Evolutionary conservation across 1,284 basidiomycete species (phyloP).

Genomic region (Cutaneotrichosporon daszewskae): DNA sequence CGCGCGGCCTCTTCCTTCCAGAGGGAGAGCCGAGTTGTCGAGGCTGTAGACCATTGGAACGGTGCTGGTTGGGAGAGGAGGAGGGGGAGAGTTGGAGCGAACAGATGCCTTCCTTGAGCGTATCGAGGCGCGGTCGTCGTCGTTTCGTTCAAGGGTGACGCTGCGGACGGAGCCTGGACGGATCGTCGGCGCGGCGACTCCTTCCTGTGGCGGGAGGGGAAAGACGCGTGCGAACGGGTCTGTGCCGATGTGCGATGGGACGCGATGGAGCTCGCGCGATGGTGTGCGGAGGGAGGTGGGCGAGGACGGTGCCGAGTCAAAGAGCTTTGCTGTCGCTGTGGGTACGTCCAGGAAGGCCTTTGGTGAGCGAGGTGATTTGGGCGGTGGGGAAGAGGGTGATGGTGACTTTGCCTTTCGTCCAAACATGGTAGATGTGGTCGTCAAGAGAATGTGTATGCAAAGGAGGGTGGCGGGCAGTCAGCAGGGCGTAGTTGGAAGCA

Average conservation of each 20-base stretch:
- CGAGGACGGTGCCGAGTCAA: background rate
- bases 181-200: slow-evolving; percentile 4
- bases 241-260: no score
- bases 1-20: background rate
- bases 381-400: no score
- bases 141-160: slow-evolving; percentile 5
- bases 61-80: background rate
- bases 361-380: no score
- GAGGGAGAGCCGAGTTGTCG: background rate
- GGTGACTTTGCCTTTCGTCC: no score
- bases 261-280: background rate
- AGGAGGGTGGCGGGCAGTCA: no score
- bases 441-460: no score
- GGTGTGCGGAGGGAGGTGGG: background rate
- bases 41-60: background rate
- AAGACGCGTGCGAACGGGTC: slow-evolving; percentile 8
- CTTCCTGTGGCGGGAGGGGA: slow-evolving; percentile 2
- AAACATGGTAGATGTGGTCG: no score
- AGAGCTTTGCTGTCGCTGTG: background rate
- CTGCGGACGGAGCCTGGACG: slow-evolving; percentile 15
- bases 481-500: no score
- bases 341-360: slow-evolving; percentile 3
- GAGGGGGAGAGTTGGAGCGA: background rate
- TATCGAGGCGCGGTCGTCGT: slow-evolving; percentile 13
- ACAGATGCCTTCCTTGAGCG: slow-evolving; percentile 6